These are phyloP conservation scores for Thelonectria discophora DNA, from an alignment of 2,329 filamentous ascomycete species.

Conservation along the genomic window DNA sequence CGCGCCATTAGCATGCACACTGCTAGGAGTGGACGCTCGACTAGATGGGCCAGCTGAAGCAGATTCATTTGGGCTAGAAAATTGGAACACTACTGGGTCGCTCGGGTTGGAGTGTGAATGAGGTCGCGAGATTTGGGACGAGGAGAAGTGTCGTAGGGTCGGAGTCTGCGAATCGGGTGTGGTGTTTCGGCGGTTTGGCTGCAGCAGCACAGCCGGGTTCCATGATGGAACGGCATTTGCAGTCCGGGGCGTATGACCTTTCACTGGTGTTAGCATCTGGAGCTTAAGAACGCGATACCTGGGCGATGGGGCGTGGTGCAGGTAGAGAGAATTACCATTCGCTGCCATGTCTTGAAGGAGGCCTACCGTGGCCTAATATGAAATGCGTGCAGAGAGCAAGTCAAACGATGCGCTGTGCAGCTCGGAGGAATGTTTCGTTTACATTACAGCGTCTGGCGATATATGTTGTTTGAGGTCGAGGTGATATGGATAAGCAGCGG, in stretches of 20 bases:
- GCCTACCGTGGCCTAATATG: constrained; percentile 32
- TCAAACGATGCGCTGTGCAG: constrained; percentile 33
- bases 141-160: constrained; percentile 37
- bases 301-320: background rate
- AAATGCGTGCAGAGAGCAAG: constrained; percentile 36
- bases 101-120: constrained; percentile 40
- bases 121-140: constrained; percentile 35
- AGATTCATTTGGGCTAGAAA: constrained; percentile 49
- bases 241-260: constrained; percentile 44
- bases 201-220: constrained; percentile 53
- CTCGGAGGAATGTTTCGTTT: constrained; percentile 27
- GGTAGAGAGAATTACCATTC: constrained; percentile 40
- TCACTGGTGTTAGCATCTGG: constrained; percentile 17
- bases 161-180: constrained; percentile 42
- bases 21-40: constrained; percentile 46
- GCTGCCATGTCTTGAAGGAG: constrained; percentile 43
- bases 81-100: constrained; percentile 54
- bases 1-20: constrained; percentile 34
- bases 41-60: constrained; percentile 47
- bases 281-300: background rate
- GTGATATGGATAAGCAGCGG: constrained; percentile 1
- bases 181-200: constrained; percentile 48
- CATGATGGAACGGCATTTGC: constrained; percentile 47
- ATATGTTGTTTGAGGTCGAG: background rate
- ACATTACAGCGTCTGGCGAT: constrained; percentile 35